Conservation (phyloP, 1,284 basidiomycete species). For the Cryptococcus sp. region DNA sequence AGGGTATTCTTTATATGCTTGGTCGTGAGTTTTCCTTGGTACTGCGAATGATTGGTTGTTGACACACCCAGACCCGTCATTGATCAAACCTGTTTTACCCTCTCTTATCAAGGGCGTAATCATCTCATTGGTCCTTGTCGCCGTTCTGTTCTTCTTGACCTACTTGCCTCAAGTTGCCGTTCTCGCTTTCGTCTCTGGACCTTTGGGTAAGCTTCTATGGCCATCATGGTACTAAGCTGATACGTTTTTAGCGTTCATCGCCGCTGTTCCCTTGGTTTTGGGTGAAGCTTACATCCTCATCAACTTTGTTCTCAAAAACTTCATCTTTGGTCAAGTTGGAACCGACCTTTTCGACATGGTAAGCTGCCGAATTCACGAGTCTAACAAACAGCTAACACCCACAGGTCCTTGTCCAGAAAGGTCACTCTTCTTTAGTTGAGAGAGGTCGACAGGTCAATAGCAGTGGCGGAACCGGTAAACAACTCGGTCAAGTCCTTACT, state of each 20-base stretch:
- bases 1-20: conserved; percentile 47
- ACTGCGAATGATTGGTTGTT: background rate
- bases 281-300: conserved; percentile 50
- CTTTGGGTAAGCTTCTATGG: conserved; percentile 47
- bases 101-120: conserved; percentile 39
- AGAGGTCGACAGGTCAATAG: conserved; percentile 40
- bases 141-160: conserved; percentile 58
- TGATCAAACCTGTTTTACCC: conserved; percentile 45
- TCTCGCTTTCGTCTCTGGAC: conserved; percentile 60
- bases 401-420: conserved; percentile 46
- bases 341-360: conserved; percentile 50
- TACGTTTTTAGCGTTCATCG: conserved; percentile 31
- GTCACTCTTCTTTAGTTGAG: conserved; percentile 45
- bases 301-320: conserved; percentile 51
- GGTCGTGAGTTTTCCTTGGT: conserved; percentile 23
- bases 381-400: background rate
- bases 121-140: conserved; percentile 48
- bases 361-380: conserved; percentile 3
- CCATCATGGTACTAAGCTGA: background rate
- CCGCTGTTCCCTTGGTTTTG: conserved; percentile 49
- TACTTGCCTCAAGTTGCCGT: conserved; percentile 66
- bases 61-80: conserved; percentile 37
- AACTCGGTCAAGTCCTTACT: conserved; percentile 44
- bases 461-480: conserved; percentile 24
- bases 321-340: conserved; percentile 53